Base-by-base conservation (phyloP, 495 filamentous ascomycete species). In the Aspergillus ostianus region DNA sequence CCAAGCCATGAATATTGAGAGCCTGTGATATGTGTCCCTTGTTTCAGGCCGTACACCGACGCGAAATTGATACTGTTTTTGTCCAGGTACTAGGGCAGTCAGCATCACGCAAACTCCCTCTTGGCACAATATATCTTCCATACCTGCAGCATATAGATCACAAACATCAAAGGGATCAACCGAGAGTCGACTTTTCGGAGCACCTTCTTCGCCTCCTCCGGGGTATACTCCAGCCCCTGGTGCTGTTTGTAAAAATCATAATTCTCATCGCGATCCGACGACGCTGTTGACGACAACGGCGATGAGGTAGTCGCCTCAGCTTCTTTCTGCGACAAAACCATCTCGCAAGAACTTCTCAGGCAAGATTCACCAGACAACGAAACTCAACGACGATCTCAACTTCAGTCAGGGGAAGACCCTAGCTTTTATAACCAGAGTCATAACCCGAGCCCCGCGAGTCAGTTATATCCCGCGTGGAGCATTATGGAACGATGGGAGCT, bases 11-110 rank as follows among this genome's bases (percentile, higher is more conserved):
- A 80, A 64, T 85, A 86, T 27, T 87, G 77, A 58, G 84, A 78
- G 13, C 82, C 83, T 0, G 72, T 64, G 13, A 86, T 59, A 41
- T 81, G 53, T 0, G 82, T 82, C 6, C 76, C 84, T 56, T 77
- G 61, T 50, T 83, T 74, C 29, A 86, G 59, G 0, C 84, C 84
- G 61, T 82, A 86, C 0, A 84, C 82, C n/a, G 79, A 82, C 3
- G 85, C 81, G 58, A 82, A 87, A 59, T 83, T 85, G 66, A 87
- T 78, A 26, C 76, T 80, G 36, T 80, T 80, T 67, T 87, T 87
- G 59, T 87, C 84, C 6, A 86, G 69, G 56, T 84, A 87, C 67
- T 55, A 6, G 21, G 0, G 0, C 4, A 13, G 18, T 55, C 10
- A 20, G 8, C 6, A 26, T 13, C n/a, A 21, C 21, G 0, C 6